A percentile compares a stretch with the other conserved stretches of the same genome.
Evolutionary conservation across 192 early-diverging fungal genomes (phyloP).

Genomic region (Coemansia sp.): DNA sequence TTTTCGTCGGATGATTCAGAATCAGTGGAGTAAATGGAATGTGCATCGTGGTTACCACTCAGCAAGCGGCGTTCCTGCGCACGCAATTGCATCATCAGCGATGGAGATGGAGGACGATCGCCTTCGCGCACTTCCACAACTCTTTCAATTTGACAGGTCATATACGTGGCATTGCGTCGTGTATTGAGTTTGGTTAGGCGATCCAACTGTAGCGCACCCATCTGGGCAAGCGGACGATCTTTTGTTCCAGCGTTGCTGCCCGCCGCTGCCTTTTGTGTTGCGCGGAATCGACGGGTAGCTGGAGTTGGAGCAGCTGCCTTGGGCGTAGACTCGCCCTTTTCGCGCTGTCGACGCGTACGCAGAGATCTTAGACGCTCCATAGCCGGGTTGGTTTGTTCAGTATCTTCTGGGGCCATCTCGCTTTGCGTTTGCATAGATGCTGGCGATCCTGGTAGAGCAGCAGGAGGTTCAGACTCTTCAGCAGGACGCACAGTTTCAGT

Average conservation of each 20-base stretch:
- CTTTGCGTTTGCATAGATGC: background rate
- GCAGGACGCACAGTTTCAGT: background rate
- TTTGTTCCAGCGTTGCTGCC: background rate
- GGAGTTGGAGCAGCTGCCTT: background rate
- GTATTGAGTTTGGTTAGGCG: conserved; percentile 54
- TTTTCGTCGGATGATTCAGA: conserved; percentile 5
- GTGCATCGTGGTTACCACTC: background rate
- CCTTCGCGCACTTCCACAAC: conserved; percentile 20
- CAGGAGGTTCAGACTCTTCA: background rate
- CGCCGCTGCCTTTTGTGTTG: conserved; percentile 22
- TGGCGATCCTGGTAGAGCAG: background rate
- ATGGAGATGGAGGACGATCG: conserved; percentile 38
- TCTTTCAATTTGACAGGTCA: conserved; percentile 39
- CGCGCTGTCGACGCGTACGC: conserved; percentile 21
- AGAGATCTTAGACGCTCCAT: conserved; percentile 31
- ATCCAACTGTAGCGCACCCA: conserved; percentile 48
- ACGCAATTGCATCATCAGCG: conserved; percentile 37
- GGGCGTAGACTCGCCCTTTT: background rate
- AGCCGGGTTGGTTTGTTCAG: conserved; percentile 6
- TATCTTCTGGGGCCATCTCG: background rate
- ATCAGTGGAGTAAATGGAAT: conserved; percentile 21
- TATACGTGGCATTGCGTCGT: conserved; percentile 42
- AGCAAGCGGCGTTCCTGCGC: conserved; percentile 21
- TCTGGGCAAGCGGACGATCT: conserved; percentile 21
- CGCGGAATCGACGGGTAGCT: conserved; percentile 23